Conservation (phyloP, 768 basidiomycete genomes). For the Hygrocybe punicea region DNA sequence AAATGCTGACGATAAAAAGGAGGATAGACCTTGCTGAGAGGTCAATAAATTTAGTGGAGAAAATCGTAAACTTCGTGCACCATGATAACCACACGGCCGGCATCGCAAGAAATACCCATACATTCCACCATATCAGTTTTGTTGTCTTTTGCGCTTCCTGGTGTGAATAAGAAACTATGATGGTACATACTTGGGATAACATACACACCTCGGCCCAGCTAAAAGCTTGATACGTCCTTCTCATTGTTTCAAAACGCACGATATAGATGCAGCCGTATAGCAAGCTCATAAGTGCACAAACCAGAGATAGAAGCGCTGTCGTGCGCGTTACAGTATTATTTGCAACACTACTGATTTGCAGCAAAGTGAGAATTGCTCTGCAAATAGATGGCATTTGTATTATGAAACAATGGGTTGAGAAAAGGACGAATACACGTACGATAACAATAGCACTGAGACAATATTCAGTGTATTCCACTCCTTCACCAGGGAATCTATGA, state of each 20-base stretch:
- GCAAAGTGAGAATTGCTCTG: conserved; percentile 67
- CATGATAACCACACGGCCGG: conserved; percentile 71
- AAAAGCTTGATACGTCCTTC: conserved; percentile 64
- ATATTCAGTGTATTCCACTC: conserved; percentile 78
- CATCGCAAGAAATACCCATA: conserved; percentile 60
- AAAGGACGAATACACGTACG: conserved; percentile 29
- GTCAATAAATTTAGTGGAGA: not conserved
- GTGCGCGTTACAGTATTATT: conserved; percentile 61
- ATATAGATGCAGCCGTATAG: conserved; percentile 73
- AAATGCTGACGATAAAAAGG: conserved; percentile 57
- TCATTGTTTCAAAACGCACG: conserved; percentile 67
- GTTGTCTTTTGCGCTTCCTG: conserved; percentile 52
- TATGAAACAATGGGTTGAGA: not conserved
- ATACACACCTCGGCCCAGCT: conserved; percentile 62
- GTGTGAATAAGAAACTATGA: conserved; percentile 5
- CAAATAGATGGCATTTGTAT: not conserved
- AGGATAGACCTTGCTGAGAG: conserved; percentile 55
- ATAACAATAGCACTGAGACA: conserved; percentile 62
- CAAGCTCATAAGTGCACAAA: conserved; percentile 66
- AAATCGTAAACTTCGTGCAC: conserved; percentile 27
- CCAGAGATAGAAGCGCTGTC: conserved; percentile 58
- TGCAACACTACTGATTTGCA: conserved; percentile 55
- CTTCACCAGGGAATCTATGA: conserved; percentile 62
- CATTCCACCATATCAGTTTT: conserved; percentile 45
- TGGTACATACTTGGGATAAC: not conserved